Evolutionary conservation across 1,284 basidiomycete species (phyloP).

Genomic region (Moesziomyces sp.): DNA sequence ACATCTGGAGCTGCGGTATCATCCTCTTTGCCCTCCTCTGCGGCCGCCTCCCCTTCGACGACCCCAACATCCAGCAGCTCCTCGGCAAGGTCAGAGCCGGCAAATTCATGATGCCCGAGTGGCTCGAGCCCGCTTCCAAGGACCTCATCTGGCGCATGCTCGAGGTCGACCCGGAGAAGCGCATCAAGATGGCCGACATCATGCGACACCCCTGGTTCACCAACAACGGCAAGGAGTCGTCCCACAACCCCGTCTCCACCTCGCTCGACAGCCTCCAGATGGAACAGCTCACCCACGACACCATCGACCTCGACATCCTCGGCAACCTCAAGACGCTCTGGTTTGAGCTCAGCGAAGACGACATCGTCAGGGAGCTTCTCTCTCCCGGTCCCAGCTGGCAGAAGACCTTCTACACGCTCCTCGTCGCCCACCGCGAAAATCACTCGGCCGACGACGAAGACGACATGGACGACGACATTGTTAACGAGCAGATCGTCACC

Average conservation of each 20-base stretch:
- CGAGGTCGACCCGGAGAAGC: slow-evolving; percentile 79
- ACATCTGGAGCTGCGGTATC: slow-evolving; percentile 98
- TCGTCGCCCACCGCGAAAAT: slow-evolving; percentile 64
- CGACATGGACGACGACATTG: slow-evolving; percentile 50
- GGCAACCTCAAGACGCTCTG: slow-evolving; percentile 90
- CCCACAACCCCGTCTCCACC: slow-evolving; percentile 60
- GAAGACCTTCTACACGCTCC: slow-evolving; percentile 66
- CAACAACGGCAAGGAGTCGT: slow-evolving; percentile 71
- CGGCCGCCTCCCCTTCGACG: slow-evolving; percentile 94
- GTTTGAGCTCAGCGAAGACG: slow-evolving; percentile 69
- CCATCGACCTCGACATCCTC: slow-evolving; percentile 88
- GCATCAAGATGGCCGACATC: slow-evolving; percentile 90
- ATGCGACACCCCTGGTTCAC: slow-evolving; percentile 88
- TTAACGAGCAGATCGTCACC: slow-evolving; percentile 40
- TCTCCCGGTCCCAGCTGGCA: slow-evolving; percentile 62
- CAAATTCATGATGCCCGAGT: slow-evolving; percentile 82
- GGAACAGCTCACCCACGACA: slow-evolving; percentile 55
- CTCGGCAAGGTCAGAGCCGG: slow-evolving; percentile 87
- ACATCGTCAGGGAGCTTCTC: slow-evolving; percentile 54
- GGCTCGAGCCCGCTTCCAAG: slow-evolving; percentile 78
- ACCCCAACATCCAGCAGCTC: slow-evolving; percentile 81
- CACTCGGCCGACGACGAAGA: slow-evolving; percentile 65
- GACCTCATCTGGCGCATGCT: slow-evolving; percentile 90
- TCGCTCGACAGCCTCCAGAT: slow-evolving; percentile 67
- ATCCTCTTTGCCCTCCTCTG: slow-evolving; percentile 91